These are phyloP conservation scores for Suillus variegatus DNA, from an alignment of 768 basidiomycete species.

Conservation along the genomic window DNA sequence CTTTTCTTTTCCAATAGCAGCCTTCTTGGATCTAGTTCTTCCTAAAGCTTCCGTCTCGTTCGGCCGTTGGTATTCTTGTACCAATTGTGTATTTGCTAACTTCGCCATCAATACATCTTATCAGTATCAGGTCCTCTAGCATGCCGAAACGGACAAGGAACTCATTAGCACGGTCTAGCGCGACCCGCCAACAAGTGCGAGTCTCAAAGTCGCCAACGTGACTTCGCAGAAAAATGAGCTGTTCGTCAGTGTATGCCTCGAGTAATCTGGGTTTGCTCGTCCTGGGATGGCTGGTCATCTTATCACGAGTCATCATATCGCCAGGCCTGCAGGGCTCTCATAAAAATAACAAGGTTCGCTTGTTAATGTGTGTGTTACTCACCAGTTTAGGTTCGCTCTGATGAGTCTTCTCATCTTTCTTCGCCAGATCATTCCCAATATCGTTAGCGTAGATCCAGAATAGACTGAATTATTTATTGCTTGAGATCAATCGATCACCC, in stretches of 20 bases:
- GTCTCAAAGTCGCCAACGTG: slow-evolving; percentile 55
- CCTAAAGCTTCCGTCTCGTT: slow-evolving; percentile 58
- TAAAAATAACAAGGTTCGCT: neutral
- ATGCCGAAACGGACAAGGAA: slow-evolving; percentile 60
- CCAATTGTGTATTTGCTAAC: slow-evolving; percentile 40
- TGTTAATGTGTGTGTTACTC: slow-evolving; percentile 18
- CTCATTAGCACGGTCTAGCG: slow-evolving; percentile 57
- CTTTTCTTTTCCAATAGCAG: slow-evolving; percentile 51
- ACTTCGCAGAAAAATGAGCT: slow-evolving; percentile 56
- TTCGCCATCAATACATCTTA: slow-evolving; percentile 59
- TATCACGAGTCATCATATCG: slow-evolving; percentile 26
- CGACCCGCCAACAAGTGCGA: slow-evolving; percentile 55
- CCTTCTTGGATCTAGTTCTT: slow-evolving; percentile 48
- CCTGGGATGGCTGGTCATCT: slow-evolving; percentile 51
- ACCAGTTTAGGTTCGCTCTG: slow-evolving; percentile 9
- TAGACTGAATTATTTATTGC: neutral
- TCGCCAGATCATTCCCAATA: slow-evolving; percentile 20
- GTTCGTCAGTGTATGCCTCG: slow-evolving; percentile 63
- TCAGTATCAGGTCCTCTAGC: slow-evolving; percentile 42
- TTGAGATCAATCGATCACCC: neutral
- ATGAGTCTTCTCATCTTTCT: neutral
- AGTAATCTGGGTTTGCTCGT: slow-evolving; percentile 62
- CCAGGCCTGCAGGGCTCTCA: neutral
- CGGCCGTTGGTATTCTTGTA: slow-evolving; percentile 70
- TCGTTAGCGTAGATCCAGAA: slow-evolving; percentile 9